phyloP scores from a whole-genome alignment of 129 eudicot genomes.

The Helianthus annuus region HanXRQr2.0-SUNRISE NC_035442.2:105905825-105906324 shows the following conservation, averaged over 20 bases:
- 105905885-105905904: slow-evolving; percentile 85
- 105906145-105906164: slow-evolving; percentile 92
- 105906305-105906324: too few species aligned
- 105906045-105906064: too few species aligned
- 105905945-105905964: slow-evolving; percentile 18
- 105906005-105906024: not conserved
- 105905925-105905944: slow-evolving; percentile 96
- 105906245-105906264: too few species aligned
- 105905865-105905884: slow-evolving; percentile 67
- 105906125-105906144: slow-evolving; percentile 93
- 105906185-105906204: too few species aligned
- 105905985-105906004: not conserved
- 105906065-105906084: not conserved
- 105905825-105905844: too few species aligned
- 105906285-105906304: too few species aligned
- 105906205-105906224: too few species aligned
- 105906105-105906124: slow-evolving; percentile 89
- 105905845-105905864: slow-evolving; percentile 79
- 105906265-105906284: too few species aligned
- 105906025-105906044: too few species aligned
- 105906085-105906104: slow-evolving; percentile 16
- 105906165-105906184: too few species aligned
- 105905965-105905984: not conserved
- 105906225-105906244: too few species aligned
- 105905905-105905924: slow-evolving; percentile 96